These are phyloP conservation scores for Sindora glabra DNA, from an alignment of 306 rosid species.

Conservation along the genomic window DNA sequence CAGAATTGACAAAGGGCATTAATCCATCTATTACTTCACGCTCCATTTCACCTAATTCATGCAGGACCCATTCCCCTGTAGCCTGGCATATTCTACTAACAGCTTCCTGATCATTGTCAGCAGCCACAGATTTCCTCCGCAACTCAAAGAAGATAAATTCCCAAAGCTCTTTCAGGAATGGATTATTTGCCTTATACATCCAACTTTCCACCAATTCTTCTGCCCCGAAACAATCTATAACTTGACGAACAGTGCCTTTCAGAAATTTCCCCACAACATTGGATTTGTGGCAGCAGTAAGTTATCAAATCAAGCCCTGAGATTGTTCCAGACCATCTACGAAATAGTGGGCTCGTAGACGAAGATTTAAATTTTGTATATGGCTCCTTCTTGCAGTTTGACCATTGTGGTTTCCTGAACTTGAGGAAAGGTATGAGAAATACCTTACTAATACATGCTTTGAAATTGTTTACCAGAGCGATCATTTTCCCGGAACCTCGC, in stretches of 20 bases:
- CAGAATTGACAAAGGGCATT: not conserved
- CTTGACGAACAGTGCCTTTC: too few relatives aligned
- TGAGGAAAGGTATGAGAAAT: not conserved
- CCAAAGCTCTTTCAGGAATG: not conserved
- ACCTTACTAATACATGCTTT: not conserved
- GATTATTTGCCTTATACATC: not conserved
- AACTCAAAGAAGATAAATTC: conserved; percentile 1
- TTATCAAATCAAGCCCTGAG: conserved; percentile 15
- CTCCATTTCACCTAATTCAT: not conserved
- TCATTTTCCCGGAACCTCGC: not conserved
- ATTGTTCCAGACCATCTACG: too few relatives aligned
- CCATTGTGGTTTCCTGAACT: not conserved
- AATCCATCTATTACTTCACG: not conserved
- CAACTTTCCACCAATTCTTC: too few relatives aligned
- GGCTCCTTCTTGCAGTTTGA: not conserved
- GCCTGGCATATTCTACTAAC: conserved; percentile 18
- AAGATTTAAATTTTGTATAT: not conserved
- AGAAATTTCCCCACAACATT: too few relatives aligned
- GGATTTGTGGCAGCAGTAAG: conserved; percentile 14
- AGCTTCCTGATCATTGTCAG: conserved; percentile 11
- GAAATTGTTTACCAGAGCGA: not conserved
- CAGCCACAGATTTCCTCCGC: not conserved
- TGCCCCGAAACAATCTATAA: too few relatives aligned
- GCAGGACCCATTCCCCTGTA: conserved; percentile 21
- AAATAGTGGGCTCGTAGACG: not conserved